These are phyloP conservation scores for Grifola frondosa DNA, from an alignment of 1,284 basidiomycete genomes.

Conservation along the genomic window DNA sequence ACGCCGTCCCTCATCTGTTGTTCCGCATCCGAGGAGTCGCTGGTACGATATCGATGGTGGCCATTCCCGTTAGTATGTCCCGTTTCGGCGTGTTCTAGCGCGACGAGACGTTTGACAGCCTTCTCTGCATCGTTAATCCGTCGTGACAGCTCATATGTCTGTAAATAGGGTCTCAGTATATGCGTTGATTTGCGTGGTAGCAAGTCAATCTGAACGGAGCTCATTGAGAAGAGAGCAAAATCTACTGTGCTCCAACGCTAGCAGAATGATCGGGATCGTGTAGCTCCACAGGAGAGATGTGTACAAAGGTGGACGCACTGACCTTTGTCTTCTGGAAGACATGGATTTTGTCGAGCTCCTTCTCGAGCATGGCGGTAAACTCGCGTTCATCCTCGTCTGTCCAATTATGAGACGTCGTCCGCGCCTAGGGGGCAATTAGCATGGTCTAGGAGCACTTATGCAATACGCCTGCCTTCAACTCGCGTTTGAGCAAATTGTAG, in stretches of 20 bases:
- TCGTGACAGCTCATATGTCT: conserved; percentile 82
- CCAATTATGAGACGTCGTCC: conserved; percentile 68
- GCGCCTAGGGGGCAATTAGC: conserved; percentile 39
- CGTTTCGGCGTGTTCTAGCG: conserved; percentile 22
- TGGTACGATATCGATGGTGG: no score
- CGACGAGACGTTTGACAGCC: conserved; percentile 76
- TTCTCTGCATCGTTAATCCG: conserved; percentile 82
- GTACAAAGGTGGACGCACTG: conserved; percentile 16
- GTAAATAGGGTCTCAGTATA: conserved; percentile 1
- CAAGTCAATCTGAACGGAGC: neutral
- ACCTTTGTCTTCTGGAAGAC: conserved; percentile 94
- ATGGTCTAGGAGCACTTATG: conserved; percentile 13
- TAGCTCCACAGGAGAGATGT: neutral
- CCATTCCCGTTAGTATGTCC: conserved; percentile 11
- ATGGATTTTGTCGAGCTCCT: conserved; percentile 94
- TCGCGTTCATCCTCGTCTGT: conserved; percentile 75
- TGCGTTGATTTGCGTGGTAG: neutral
- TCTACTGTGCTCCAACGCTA: neutral
- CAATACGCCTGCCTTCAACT: conserved; percentile 67
- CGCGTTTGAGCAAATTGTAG: conserved; percentile 87
- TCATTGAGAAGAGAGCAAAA: neutral
- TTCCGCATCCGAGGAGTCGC: conserved; percentile 55
- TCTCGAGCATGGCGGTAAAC: conserved; percentile 78
- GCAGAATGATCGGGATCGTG: neutral
- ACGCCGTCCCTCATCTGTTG: conserved; percentile 53